Base-by-base conservation (phyloP, 306 rosid genomes). In the Gleditsia sinensis region DNA sequence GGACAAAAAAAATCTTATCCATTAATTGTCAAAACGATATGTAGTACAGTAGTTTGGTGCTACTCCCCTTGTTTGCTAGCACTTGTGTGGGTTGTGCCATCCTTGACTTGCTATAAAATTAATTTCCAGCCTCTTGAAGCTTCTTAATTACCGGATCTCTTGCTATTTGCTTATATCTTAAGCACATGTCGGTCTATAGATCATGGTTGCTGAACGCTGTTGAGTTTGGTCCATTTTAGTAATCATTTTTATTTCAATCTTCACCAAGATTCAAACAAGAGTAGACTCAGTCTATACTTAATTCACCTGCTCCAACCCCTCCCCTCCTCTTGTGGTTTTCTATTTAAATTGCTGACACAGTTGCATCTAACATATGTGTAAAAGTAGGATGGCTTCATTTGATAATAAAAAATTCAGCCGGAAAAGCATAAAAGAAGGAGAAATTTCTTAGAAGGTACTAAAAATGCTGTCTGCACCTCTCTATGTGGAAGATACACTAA, bases 1-100 rank as follows among this genome's bases (percentile, higher is more conserved):
- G 81, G 80, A 63, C 71, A 61, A 51, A 11, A 74, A n/a, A 67
- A 79, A 55, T 76, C 80, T 74, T 83, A 76, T 83, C 87, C 84
- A 60, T 20, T n/a, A n/a, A n/a, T n/a, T 28, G 60, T 60, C 59
- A 71, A 12, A 78, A 75, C 49, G 9, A 34, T 27, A 34, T 27
- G 23, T 51, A 6, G n/a, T n/a, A n/a, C n/a, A n/a, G n/a, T 34
- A 58, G 16, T 76, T 80, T 76, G 80, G 80, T 20, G 28, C 24
- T 77, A 34, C 56, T 54, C 24, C 14, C 34, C 54, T 83, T 83
- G 87, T 76, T 83, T 79, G 27, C n/a, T 79, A 83, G 81, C 71
- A 12, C 71, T 1, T 70, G 33, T 14, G 34, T 46, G 20, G 19
- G 63, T 75, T 58, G 71, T 23, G 54, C 28, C 9, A 21, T 16